These are phyloP conservation scores for Collybia sordida DNA, from an alignment of 768 basidiomycete genomes.

Conservation along the genomic window DNA sequence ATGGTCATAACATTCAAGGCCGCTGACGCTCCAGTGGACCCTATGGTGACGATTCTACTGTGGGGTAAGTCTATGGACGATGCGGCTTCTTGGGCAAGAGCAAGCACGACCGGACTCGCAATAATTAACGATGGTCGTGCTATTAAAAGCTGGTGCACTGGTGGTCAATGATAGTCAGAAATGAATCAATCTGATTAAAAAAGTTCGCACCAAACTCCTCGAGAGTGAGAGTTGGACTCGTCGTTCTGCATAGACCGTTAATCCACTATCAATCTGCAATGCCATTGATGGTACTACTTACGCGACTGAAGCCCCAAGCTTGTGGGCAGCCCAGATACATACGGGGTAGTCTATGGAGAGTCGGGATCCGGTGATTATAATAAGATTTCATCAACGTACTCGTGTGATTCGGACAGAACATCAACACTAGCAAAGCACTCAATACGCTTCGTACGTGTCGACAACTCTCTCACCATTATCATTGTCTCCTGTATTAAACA, in stretches of 20 bases:
- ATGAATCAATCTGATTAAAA: constrained; percentile 50
- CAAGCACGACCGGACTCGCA: constrained; percentile 42
- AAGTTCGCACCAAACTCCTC: background rate
- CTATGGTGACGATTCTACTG: constrained; percentile 44
- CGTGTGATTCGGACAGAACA: background rate
- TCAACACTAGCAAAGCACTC: too few relatives aligned
- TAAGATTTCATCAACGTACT: background rate
- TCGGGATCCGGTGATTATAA: constrained; percentile 63
- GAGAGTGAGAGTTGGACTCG: background rate
- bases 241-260: too few relatives aligned
- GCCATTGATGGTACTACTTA: constrained; percentile 26
- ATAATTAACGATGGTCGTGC: constrained; percentile 50
- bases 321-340: constrained; percentile 55
- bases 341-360: constrained; percentile 66
- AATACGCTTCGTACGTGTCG: too few relatives aligned
- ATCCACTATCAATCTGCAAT: too few relatives aligned
- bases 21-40: constrained; percentile 2
- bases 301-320: constrained; percentile 58
- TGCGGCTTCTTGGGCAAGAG: constrained; percentile 43
- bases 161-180: constrained; percentile 48
- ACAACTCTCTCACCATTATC: constrained; percentile 31
- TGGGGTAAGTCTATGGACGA: constrained; percentile 31
- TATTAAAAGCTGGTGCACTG: constrained; percentile 52
- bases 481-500: constrained; percentile 45
- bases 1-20: constrained; percentile 32